Base-by-base conservation (phyloP, 176 grass and related monocot genomes). In the Paspalum vaginatum region DNA sequence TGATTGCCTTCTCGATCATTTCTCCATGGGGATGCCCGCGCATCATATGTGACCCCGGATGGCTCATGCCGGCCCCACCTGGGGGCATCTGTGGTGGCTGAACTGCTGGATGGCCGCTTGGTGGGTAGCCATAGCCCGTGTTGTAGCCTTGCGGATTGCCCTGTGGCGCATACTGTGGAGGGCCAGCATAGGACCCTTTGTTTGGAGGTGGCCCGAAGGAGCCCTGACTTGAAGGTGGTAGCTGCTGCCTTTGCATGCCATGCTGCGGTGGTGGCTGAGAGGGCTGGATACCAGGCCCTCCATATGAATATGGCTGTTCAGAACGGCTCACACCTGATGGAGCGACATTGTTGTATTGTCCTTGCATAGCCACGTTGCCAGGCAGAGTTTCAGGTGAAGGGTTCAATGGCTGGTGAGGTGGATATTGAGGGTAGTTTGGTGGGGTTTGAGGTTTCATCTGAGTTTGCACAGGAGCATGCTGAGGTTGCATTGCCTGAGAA, bases 1-100 rank as follows among this genome's bases (percentile, higher is more conserved):
- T 32, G 18, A 91, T 92, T 6, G 97, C 93, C 79, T 96, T 99
- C 83, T 99, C 93, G 3, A 99, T 85, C 72, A 96, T 82, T 8
- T 99, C 91, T 2, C 91, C 91, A 8, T 80, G 91, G 25, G 97
- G 93, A 66, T 91, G 88, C 37, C 79, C 82, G 4, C 82, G 83
- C 88, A 86, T 84, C 79, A 90, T 75, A 74, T 84, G 80, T 15
- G 78, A 68, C 7, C 79, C n/a, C n/a, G n/a, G n/a, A n/a, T n/a
- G n/a, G n/a, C n/a, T n/a, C n/a, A n/a, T n/a, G n/a, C n/a, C n/a
- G n/a, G n/a, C n/a, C n/a, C 79, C 61, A 49, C 71, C 87, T 49
- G 87, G 40, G 26, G 87, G 56, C 77, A 85, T 82, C 56, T 85
- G 89, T 0, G 81, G 44, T 56, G 87, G 27, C 61, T 81, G 85